A percentile compares a stretch with the other conserved stretches of the same genome.
Conservation (phyloP, 2,329 filamentous ascomycete species). For the Pseudocercospora pini-densiflorae region DNA sequence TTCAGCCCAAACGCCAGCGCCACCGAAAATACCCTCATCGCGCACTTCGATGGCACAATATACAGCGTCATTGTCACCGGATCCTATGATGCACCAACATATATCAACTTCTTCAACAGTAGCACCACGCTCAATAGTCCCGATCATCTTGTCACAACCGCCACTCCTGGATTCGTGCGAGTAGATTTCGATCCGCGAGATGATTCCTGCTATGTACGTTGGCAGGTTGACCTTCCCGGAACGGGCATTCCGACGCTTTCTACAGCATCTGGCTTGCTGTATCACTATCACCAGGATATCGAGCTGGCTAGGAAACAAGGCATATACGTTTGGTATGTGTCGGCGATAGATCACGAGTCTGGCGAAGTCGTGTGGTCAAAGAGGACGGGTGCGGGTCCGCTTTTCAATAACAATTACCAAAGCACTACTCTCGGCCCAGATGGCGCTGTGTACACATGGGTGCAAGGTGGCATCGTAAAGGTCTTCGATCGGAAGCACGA, state of each 20-base stretch:
- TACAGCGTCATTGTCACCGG: background rate
- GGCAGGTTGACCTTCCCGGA: background rate
- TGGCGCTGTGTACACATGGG: background rate
- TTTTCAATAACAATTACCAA: constrained; percentile 5
- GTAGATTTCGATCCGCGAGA: background rate
- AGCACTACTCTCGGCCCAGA: background rate
- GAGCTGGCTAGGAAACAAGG: background rate
- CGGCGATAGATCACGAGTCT: background rate
- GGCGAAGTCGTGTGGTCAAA: background rate
- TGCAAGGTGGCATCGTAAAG: constrained; percentile 2
- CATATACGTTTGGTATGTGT: constrained; percentile 5
- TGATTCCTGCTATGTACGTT: background rate
- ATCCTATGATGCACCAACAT: background rate
- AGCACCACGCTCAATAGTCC: background rate
- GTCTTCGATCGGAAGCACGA: background rate
- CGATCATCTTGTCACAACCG: background rate
- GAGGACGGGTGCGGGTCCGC: background rate
- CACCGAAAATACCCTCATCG: background rate
- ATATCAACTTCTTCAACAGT: constrained; percentile 1
- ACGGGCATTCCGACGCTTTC: background rate
- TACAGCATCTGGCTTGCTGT: constrained; percentile 4
- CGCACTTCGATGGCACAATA: constrained; percentile 8
- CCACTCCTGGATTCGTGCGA: background rate
- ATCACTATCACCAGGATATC: background rate
- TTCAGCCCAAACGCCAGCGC: constrained; percentile 1